Evolutionary conservation across 257 asterid genomes (phyloP).

Genomic region (Knoxia roxburghii): DNA sequence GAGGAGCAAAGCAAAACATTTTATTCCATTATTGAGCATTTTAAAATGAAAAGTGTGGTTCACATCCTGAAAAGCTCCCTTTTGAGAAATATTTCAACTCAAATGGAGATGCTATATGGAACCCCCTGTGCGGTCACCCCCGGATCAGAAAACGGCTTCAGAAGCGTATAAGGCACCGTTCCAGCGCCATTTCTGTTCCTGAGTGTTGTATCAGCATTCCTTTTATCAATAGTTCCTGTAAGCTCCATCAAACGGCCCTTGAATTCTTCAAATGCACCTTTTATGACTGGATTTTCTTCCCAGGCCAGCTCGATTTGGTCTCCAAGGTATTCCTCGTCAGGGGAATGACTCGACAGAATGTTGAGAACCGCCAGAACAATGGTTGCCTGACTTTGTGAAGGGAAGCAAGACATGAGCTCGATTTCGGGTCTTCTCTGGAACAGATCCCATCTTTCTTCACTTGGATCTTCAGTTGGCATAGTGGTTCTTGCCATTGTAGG

Average conservation of each 20-base stretch:
- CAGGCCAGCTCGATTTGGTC: constrained; percentile 32
- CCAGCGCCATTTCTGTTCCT: constrained; percentile 79
- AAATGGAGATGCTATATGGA: constrained; percentile 79
- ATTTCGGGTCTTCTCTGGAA: constrained; percentile 56
- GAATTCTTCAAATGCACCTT: constrained; percentile 46
- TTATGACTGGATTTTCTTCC: constrained; percentile 35
- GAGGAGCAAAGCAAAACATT: too few relatives aligned
- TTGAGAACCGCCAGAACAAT: constrained; percentile 46
- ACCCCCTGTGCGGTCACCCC: constrained; percentile 78
- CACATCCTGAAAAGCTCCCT: neutral
- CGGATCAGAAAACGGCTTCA: constrained; percentile 59
- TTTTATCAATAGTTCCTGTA: constrained; percentile 57
- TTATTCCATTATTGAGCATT: neutral
- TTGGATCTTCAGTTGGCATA: constrained; percentile 66
- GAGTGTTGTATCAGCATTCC: constrained; percentile 31
- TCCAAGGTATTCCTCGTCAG: constrained; percentile 80
- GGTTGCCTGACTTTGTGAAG: constrained; percentile 62
- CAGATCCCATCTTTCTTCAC: constrained; percentile 23
- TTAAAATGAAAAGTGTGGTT: neutral
- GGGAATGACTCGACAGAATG: constrained; percentile 67
- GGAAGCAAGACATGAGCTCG: constrained; percentile 46
- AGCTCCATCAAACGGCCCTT: constrained; percentile 45
- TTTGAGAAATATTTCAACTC: neutral
- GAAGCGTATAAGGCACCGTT: constrained; percentile 56
- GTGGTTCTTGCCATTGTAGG: constrained; percentile 51